phyloP scores from a whole-genome alignment of 1,284 basidiomycete genomes.

The Coniophora puteana region DNA sequence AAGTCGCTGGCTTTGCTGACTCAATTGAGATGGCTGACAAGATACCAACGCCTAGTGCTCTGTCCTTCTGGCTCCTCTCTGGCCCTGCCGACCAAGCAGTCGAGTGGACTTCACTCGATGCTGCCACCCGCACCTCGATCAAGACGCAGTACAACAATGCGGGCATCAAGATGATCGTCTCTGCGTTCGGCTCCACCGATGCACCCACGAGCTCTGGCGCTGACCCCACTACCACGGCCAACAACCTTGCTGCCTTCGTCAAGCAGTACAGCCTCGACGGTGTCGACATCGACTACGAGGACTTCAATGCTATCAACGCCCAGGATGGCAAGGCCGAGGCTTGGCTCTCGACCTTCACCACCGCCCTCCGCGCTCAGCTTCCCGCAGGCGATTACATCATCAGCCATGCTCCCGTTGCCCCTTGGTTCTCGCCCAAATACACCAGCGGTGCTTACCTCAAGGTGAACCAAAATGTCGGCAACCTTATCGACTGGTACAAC shows the following conservation, averaged over 20 bases:
- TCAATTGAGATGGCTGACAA: not conserved
- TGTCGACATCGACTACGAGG: conserved; percentile 60
- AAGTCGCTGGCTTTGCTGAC: conserved; percentile 1
- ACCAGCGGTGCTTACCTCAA: not conserved
- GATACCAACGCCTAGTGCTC: conserved; percentile 27
- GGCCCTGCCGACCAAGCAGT: conserved; percentile 51
- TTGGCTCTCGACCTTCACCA: conserved; percentile 43
- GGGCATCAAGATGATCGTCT: conserved; percentile 55
- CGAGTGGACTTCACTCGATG: conserved; percentile 38
- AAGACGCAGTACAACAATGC: conserved; percentile 49
- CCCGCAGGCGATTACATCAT: conserved; percentile 35
- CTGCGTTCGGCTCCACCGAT: conserved; percentile 46
- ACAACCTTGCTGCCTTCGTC: conserved; percentile 47
- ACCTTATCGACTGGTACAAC: conserved; percentile 7
- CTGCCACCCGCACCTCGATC: conserved; percentile 36
- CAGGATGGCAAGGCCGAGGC: conserved; percentile 35
- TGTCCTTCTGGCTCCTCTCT: conserved; percentile 45
- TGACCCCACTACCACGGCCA: conserved; percentile 37
- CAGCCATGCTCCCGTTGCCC: conserved; percentile 28
- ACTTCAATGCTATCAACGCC: conserved; percentile 42
- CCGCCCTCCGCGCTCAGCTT: conserved; percentile 30
- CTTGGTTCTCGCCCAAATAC: not conserved
- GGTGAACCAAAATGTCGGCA: not conserved
- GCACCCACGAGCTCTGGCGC: conserved; percentile 41
- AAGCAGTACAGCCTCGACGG: conserved; percentile 50